A percentile compares a stretch with the other conserved stretches of the same genome.
Conservation (phyloP, 2,329 filamentous ascomycete genomes). For the Lojkania enalia region DNA sequence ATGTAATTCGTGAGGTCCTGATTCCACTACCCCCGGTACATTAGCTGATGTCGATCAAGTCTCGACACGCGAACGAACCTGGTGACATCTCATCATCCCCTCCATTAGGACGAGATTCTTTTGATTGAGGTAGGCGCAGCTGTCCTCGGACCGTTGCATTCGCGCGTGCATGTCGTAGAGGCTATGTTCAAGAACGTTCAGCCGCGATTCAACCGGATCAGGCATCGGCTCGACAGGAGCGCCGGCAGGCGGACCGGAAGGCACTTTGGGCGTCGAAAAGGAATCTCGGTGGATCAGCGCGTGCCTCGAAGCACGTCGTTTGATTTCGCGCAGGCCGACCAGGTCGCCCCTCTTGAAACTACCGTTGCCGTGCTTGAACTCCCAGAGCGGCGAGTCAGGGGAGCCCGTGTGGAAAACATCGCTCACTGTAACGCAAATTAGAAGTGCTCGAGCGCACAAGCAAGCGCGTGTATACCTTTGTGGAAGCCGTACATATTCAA, state of each 20-base stretch:
- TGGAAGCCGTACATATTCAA: conserved; percentile 99
- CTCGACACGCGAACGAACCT: conserved; percentile 51
- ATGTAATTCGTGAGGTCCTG: conserved; percentile 80
- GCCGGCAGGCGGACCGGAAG: conserved; percentile 74
- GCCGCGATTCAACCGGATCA: conserved; percentile 75
- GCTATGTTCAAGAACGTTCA: conserved; percentile 77
- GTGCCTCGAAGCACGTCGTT: conserved; percentile 89
- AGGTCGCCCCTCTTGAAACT: conserved; percentile 96
- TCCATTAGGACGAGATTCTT: conserved; percentile 84
- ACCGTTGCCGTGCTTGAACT: conserved; percentile 97
- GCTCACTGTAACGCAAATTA: conserved; percentile 66
- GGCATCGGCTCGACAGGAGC: conserved; percentile 82
- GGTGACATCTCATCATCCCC: conserved; percentile 72
- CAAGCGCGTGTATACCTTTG: conserved; percentile 68
- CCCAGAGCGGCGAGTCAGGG: conserved; percentile 92
- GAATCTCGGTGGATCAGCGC: conserved; percentile 90
- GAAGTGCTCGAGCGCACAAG: conserved; percentile 7
- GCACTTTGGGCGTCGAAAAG: conserved; percentile 72
- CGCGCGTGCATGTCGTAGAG: conserved; percentile 78
- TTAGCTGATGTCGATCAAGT: conserved; percentile 29
- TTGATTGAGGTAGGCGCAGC: conserved; percentile 73
- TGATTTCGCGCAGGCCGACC: conserved; percentile 89
- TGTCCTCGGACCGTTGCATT: conserved; percentile 81
- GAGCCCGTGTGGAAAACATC: conserved; percentile 97
- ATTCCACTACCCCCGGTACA: conserved; percentile 65